Evolutionary conservation across 1,284 basidiomycete genomes (phyloP).

Genomic region (Cryptococcus amylolentus): DNA sequence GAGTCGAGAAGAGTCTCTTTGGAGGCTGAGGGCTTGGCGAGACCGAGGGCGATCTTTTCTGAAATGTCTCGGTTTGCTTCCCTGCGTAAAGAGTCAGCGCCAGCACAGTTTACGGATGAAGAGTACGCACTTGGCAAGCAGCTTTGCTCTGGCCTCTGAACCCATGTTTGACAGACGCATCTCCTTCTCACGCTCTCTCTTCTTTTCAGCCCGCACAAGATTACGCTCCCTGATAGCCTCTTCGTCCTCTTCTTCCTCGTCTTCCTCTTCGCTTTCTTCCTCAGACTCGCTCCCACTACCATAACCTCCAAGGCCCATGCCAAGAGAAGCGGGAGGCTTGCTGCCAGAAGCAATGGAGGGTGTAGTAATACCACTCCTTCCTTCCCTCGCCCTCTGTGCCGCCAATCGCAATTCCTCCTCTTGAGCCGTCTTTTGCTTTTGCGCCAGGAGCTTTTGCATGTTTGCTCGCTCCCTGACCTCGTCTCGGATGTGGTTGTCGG

Average conservation of each 20-base stretch:
- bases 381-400: constrained; percentile 92
- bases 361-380: constrained; percentile 71
- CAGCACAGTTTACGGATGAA: not conserved
- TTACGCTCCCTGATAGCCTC: constrained; percentile 83
- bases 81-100: constrained; percentile 22
- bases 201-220: constrained; percentile 84
- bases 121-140: constrained; percentile 66
- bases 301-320: constrained; percentile 72
- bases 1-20: constrained; percentile 98
- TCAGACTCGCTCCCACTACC: constrained; percentile 61
- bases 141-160: constrained; percentile 89
- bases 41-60: constrained; percentile 95
- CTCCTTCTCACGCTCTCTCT: constrained; percentile 90
- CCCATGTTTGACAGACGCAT: constrained; percentile 99
- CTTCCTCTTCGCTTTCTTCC: constrained; percentile 55
- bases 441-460: constrained; percentile 97
- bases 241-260: constrained; percentile 66
- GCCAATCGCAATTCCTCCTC: constrained; percentile 93
- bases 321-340: constrained; percentile 53
- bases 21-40: constrained; percentile 91
- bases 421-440: constrained; percentile 95
- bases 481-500: constrained; percentile 96
- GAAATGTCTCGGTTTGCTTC: constrained; percentile 99
- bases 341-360: constrained; percentile 42
- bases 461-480: constrained; percentile 93